phyloP scores from a whole-genome alignment of 768 basidiomycete genomes.

The Suillus sp. region DNA sequence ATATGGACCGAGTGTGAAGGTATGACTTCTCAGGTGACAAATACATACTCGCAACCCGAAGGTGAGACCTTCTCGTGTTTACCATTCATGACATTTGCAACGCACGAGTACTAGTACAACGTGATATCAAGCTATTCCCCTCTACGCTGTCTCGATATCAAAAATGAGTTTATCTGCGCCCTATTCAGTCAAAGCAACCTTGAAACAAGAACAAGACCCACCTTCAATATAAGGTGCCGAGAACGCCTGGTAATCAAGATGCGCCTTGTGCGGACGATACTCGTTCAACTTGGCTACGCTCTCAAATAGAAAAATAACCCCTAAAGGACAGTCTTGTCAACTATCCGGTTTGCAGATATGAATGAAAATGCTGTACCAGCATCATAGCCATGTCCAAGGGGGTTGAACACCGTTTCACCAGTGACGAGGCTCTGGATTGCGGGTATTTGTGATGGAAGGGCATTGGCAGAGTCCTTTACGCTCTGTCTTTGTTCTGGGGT shows the following conservation, averaged over 20 bases:
- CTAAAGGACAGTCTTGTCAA: slow-evolving; percentile 12
- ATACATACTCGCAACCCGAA: background rate
- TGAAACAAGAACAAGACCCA: background rate
- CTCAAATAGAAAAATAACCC: slow-evolving; percentile 29
- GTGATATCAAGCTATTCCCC: background rate
- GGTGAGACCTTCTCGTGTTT: background rate
- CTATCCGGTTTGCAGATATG: background rate
- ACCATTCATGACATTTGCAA: background rate
- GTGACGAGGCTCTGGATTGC: slow-evolving; percentile 17
- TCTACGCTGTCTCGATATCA: slow-evolving; percentile 23
- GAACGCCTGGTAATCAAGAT: slow-evolving; percentile 15
- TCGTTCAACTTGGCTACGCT: slow-evolving; percentile 17
- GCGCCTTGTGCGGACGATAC: slow-evolving; percentile 21
- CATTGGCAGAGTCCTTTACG: slow-evolving; percentile 4
- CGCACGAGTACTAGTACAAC: background rate
- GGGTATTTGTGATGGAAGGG: slow-evolving; percentile 21
- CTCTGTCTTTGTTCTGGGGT: slow-evolving; percentile 13
- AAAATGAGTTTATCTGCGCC: slow-evolving; percentile 27
- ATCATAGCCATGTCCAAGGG: slow-evolving; percentile 26
- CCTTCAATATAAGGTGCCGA: slow-evolving; percentile 24
- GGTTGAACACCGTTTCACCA: slow-evolving; percentile 21
- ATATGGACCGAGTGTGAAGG: background rate
- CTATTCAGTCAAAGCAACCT: background rate
- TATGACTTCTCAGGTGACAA: background rate
- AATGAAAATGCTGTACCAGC: slow-evolving; percentile 18